A percentile compares a stretch with the other conserved stretches of the same genome.
phyloP scores from a whole-genome alignment of 2,329 filamentous ascomycete species.

The Hypoxylon sp. region DNA sequence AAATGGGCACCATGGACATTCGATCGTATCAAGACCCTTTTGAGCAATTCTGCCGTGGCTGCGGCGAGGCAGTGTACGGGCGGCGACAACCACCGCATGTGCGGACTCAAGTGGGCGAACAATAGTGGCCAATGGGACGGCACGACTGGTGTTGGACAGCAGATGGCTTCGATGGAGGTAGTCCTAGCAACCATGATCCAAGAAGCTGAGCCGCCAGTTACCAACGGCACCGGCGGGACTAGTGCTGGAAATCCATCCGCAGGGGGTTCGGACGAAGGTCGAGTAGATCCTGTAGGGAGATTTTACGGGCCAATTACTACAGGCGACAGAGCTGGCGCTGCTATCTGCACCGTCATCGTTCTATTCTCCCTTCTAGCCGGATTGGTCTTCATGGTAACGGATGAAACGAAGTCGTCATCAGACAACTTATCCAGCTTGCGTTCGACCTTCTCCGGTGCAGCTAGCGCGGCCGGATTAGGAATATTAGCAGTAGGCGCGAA shows the following conservation, averaged over 20 bases:
- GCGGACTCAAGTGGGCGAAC: conserved; percentile 72
- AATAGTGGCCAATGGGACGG: conserved; percentile 68
- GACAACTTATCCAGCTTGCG: conserved; percentile 49
- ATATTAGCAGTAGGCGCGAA: conserved; percentile 17
- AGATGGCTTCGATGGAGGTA: conserved; percentile 78
- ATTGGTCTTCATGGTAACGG: conserved; percentile 64
- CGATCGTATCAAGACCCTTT: conserved; percentile 65
- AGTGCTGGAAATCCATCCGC: conserved; percentile 63
- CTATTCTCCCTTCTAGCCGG: conserved; percentile 69
- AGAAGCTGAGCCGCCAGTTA: conserved; percentile 57
- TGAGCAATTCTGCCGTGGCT: conserved; percentile 69
- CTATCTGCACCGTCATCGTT: conserved; percentile 72
- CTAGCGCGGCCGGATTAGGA: conserved; percentile 1
- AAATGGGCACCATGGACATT: conserved; percentile 75
- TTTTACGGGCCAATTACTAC: conserved; percentile 62
- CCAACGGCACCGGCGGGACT: conserved; percentile 63
- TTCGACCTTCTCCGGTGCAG: conserved; percentile 31
- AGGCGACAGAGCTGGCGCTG: conserved; percentile 78
- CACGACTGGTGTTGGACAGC: conserved; percentile 74
- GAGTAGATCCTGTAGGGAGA: conserved; percentile 51
- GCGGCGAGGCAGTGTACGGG: conserved; percentile 72
- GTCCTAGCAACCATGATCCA: conserved; percentile 73
- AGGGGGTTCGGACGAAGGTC: conserved; percentile 63
- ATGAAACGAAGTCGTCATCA: conserved; percentile 59
- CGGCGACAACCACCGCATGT: conserved; percentile 70